A percentile compares a stretch with the other conserved stretches of the same genome.
phyloP scores from a whole-genome alignment of 2,329 filamentous ascomycete genomes.

The Claviceps sp. region DNA sequence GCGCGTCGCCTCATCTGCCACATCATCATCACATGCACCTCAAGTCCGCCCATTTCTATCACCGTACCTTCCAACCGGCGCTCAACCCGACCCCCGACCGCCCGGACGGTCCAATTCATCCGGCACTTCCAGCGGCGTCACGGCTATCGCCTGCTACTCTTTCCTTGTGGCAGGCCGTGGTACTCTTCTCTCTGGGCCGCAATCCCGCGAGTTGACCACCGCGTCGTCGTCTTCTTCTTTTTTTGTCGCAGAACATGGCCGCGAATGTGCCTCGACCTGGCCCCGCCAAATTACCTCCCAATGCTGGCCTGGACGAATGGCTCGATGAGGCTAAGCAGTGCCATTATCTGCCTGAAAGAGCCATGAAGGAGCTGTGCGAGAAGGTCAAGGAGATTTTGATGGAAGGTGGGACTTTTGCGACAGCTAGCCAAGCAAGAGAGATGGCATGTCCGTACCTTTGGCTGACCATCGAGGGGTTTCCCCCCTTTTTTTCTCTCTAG shows the following conservation, averaged over 20 bases:
- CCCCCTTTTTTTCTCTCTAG: constrained; percentile 28
- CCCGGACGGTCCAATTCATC: background rate
- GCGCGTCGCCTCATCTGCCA: constrained; percentile 10
- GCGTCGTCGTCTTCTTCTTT: constrained; percentile 3
- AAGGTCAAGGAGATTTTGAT: constrained; percentile 98
- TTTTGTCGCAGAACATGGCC: constrained; percentile 25
- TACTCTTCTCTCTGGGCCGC: constrained; percentile 9
- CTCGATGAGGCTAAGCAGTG: constrained; percentile 92
- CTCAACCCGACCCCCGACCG: background rate
- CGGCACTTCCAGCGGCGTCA: constrained; percentile 1
- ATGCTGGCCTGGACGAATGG: constrained; percentile 90
- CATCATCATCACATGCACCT: no score
- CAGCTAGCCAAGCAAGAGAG: background rate
- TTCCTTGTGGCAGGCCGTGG: constrained; percentile 8
- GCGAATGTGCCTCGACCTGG: constrained; percentile 68
- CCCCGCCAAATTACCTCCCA: constrained; percentile 69
- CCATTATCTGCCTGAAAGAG: constrained; percentile 86
- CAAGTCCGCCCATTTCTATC: background rate
- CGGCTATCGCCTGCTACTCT: constrained; percentile 11
- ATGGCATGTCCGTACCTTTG: background rate
- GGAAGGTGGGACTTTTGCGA: constrained; percentile 54
- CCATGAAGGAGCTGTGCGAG: constrained; percentile 98
- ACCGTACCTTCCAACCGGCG: background rate
- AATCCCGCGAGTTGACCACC: constrained; percentile 9
- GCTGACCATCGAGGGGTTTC: background rate